A percentile compares a stretch with the other conserved stretches of the same genome.
Evolutionary conservation across 257 asterid species (phyloP).

Genomic region (Paulownia fortunei): DNA sequence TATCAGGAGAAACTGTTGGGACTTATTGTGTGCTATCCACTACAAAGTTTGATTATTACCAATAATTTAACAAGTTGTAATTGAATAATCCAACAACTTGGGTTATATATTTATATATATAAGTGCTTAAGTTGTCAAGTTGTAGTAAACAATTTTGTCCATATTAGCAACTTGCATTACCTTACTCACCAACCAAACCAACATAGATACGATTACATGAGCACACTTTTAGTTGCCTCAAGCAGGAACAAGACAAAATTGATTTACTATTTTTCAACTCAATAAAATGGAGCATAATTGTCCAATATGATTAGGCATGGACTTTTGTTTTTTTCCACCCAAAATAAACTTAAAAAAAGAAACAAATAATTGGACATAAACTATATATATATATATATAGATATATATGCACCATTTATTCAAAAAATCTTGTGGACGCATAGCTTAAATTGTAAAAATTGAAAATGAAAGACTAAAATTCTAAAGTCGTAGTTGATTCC

Average conservation of each 20-base stretch:
- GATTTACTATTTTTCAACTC: constrained; percentile 11
- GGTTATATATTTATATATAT: neutral
- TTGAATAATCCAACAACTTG: constrained; percentile 17
- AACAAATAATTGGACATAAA: neutral
- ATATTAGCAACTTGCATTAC: constrained; percentile 29
- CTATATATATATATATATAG: too few species aligned
- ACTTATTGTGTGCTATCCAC: constrained; percentile 33
- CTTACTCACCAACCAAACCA: constrained; percentile 12
- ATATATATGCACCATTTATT: neutral
- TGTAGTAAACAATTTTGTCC: constrained; percentile 8
- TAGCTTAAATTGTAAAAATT: too few species aligned
- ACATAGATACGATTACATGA: constrained; percentile 23
- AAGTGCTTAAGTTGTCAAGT: neutral
- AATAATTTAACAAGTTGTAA: constrained; percentile 25
- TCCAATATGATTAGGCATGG: neutral
- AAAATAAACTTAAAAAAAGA: neutral
- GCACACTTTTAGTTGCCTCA: constrained; percentile 3
- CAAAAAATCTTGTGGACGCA: too few species aligned
- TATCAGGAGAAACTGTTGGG: neutral
- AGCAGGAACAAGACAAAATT: constrained; percentile 18
- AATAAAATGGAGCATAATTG: constrained; percentile 18
- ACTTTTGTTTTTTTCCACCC: neutral
- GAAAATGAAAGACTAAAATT: too few species aligned
- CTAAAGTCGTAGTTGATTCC: too few species aligned
- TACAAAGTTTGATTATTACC: constrained; percentile 6